A percentile compares a stretch with the other conserved stretches of the same genome.
These are phyloP conservation scores for Staphylotrichum tortipilum DNA, from an alignment of 495 filamentous ascomycete species.

Conservation along the genomic window DNA sequence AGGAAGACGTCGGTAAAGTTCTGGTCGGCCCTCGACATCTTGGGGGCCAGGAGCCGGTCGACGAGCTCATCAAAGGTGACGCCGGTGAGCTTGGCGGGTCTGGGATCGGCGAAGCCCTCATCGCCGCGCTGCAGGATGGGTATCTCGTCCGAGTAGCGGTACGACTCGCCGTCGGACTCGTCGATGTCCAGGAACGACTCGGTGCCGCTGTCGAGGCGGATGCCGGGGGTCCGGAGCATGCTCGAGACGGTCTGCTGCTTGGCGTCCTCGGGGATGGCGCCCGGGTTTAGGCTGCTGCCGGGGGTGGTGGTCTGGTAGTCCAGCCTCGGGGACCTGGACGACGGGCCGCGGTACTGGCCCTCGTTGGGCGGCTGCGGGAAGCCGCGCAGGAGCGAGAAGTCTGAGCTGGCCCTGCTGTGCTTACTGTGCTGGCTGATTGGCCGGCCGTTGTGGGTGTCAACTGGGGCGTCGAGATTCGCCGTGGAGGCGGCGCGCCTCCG, in stretches of 20 bases:
- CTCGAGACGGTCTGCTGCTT: constrained; percentile 32
- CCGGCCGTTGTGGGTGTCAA: constrained; percentile 33
- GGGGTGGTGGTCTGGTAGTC: constrained; percentile 19
- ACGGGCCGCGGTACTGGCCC: constrained; percentile 24
- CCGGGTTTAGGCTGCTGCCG: constrained; percentile 9
- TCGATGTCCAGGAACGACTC: constrained; percentile 52
- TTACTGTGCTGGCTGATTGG: constrained; percentile 45
- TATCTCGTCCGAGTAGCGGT: constrained; percentile 50
- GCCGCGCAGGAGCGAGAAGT: constrained; percentile 46
- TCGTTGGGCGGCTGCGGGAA: constrained; percentile 26
- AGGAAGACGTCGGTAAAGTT: constrained; percentile 84
- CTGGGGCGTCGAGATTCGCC: constrained; percentile 42
- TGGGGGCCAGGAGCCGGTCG: constrained; percentile 69
- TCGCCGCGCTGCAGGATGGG: constrained; percentile 51
- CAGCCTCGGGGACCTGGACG: constrained; percentile 23
- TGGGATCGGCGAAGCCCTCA: constrained; percentile 39
- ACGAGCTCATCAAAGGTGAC: constrained; percentile 81
- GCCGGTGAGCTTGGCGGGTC: constrained; percentile 47
- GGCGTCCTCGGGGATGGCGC: constrained; percentile 29
- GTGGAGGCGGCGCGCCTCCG: constrained; percentile 42
- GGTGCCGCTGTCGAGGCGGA: constrained; percentile 35
- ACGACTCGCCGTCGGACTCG: constrained; percentile 48
- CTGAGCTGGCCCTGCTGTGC: constrained; percentile 58
- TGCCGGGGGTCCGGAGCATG: constrained; percentile 38
- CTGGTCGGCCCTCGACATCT: constrained; percentile 73